Percentiles rank a stretch among this genome's conserved stretches.
These are phyloP conservation scores for Aspergillus carlsbadensis DNA, from an alignment of 495 filamentous ascomycete genomes.

Conservation along the genomic window DNA sequence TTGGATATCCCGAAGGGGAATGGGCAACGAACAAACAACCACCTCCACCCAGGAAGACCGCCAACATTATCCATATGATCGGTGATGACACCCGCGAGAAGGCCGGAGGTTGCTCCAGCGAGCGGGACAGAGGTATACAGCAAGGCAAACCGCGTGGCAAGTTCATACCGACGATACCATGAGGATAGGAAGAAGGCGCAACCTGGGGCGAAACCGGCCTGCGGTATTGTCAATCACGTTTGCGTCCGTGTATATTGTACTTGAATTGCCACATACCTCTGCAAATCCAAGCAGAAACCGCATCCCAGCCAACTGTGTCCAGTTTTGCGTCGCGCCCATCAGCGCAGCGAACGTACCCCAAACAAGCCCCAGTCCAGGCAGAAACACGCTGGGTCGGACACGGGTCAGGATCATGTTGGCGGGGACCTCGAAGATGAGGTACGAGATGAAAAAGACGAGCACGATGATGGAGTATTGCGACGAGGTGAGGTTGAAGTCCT, in stretches of 20 bases:
- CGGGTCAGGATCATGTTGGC: neutral
- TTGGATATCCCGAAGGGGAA: neutral
- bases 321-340: neutral
- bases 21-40: neutral
- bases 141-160: neutral
- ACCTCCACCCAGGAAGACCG: neutral
- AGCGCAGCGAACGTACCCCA: neutral
- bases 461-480: slow-evolving; percentile 2
- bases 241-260: too few species aligned
- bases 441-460: neutral
- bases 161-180: neutral
- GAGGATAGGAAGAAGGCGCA: neutral
- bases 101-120: neutral
- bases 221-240: too few species aligned
- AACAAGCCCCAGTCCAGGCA: neutral
- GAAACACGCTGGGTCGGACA: neutral
- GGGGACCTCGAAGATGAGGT: neutral
- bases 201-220: neutral
- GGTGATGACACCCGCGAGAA: neutral
- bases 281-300: neutral
- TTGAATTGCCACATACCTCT: neutral
- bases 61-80: neutral
- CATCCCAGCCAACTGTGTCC: neutral
- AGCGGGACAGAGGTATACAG: neutral
- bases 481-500: neutral